A percentile compares a stretch with the other conserved stretches of the same genome.
These are phyloP conservation scores for Candida morakotiae DNA, from an alignment of 805 yeast species.

Conservation along the genomic window DNA sequence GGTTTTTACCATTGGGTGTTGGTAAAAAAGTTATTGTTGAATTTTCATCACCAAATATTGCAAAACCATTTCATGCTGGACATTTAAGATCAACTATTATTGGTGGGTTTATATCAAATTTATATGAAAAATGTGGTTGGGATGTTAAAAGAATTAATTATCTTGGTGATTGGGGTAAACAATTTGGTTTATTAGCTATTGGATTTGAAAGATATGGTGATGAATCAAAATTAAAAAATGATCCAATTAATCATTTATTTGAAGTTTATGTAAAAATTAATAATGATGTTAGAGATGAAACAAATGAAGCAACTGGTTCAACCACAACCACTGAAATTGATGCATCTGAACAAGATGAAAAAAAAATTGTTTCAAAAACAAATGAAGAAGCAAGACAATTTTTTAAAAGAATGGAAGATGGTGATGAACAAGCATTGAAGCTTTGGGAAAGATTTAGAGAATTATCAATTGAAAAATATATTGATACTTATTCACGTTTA, in stretches of 20 bases:
- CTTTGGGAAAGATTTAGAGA: constrained; percentile 89
- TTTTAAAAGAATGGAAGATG: constrained; percentile 90
- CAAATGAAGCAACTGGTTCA: constrained; percentile 37
- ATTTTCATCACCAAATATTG: constrained; percentile 96
- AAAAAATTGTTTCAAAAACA: constrained; percentile 30
- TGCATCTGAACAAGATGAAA: constrained; percentile 7
- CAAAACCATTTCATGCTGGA: constrained; percentile 99
- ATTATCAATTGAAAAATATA: constrained; percentile 82
- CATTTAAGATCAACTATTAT: constrained; percentile 96
- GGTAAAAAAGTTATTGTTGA: constrained; percentile 76
- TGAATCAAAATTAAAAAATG: constrained; percentile 62
- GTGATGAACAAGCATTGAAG: constrained; percentile 72
- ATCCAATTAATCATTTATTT: constrained; percentile 92
- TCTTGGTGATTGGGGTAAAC: constrained; percentile 99
- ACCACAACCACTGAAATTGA: constrained; percentile 5
- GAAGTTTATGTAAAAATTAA: constrained; percentile 89
- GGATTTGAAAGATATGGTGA: constrained; percentile 86
- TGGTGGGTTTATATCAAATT: constrained; percentile 90
- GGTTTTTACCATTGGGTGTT: constrained; percentile 68
- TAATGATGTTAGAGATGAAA: constrained; percentile 65
- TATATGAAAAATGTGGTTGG: constrained; percentile 90
- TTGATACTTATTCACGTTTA: constrained; percentile 84
- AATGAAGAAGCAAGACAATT: constrained; percentile 83
- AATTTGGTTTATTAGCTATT: constrained; percentile 92
- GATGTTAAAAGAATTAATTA: constrained; percentile 90